Base-by-base conservation (phyloP, 768 basidiomycete genomes). In the Tubosaeta brunneosetosa region DNA sequence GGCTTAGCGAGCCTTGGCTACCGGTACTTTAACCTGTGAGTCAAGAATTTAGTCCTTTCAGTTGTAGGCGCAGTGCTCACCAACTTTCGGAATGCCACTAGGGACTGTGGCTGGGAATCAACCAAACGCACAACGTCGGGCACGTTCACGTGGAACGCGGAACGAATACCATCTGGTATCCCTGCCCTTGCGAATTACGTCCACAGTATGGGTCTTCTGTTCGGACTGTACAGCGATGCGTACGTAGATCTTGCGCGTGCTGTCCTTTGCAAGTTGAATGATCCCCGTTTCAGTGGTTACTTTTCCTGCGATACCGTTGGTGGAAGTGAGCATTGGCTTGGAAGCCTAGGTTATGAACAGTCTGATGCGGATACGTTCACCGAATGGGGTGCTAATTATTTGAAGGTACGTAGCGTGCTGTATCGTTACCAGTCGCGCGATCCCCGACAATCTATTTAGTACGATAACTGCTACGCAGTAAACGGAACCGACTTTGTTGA, bases 31-130 rank as follows among this genome's bases (percentile, higher is more conserved):
- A 56, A 47, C 13, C 5, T 58, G 57, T 58, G 17, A 19, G 54
- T 40, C 17, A 2, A 31, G 33, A 11, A 14, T 10, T 10, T 9
- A 29, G 6, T 29, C 9, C 29, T 4, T 29, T 29, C 29, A 29
- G 33, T 1, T 14, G 11, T 34, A 2, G 33, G 4, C 12, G 33
- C 33, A 34, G 14, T 14, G 11, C 33, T 34, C 14, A 34, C 33
- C 1, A 34, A 10, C 33, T 14, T 11, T 14, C 33, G 10, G 11
- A 27, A 42, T 2, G 9, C n/a, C 26, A 1, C 17, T 16, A 58
- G 57, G 25, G 57, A 58, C 41, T 58, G 57, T 31, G 57, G 57
- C 13, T 58, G 57, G 55, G 55, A 56, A 36, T 45, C 47, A 6
- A 44, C 47, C 3, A 2, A 27, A n/a, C 57, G 57, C 19, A 31